phyloP scores from a whole-genome alignment of 2,329 filamentous ascomycete species.

The Acrodontium crateriforme region DNA sequence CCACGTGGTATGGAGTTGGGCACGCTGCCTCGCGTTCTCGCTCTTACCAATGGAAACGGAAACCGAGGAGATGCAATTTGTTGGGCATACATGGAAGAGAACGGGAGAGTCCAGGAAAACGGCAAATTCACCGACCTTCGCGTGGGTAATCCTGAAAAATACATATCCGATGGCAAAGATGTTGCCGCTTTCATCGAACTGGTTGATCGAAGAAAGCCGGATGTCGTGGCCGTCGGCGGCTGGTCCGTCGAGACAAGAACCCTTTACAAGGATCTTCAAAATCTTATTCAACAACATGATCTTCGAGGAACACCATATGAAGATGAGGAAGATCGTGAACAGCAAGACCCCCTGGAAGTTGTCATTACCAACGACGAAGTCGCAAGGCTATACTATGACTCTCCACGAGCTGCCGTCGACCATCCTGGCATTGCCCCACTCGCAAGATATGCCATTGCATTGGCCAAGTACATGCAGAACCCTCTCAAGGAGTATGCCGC shows the following conservation, averaged over 20 bases:
- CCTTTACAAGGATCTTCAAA: conserved; percentile 67
- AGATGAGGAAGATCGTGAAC: conserved; percentile 71
- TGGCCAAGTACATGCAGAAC: conserved; percentile 87
- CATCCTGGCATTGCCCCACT: conserved; percentile 68
- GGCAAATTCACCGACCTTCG: conserved; percentile 74
- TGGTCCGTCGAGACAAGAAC: conserved; percentile 78
- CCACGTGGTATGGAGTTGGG: conserved; percentile 84
- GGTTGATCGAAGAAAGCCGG: conserved; percentile 65
- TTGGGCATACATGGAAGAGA: conserved; percentile 89
- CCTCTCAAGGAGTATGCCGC: conserved; percentile 94
- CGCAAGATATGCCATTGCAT: conserved; percentile 75
- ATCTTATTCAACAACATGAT: conserved; percentile 62
- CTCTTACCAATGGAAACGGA: conserved; percentile 74
- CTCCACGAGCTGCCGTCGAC: conserved; percentile 61
- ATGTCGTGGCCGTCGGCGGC: conserved; percentile 80
- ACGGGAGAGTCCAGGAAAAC: conserved; percentile 76
- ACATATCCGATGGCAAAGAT: conserved; percentile 49
- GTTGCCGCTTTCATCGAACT: conserved; percentile 63
- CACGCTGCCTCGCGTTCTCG: conserved; percentile 72
- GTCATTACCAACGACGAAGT: conserved; percentile 93
- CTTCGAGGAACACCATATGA: conserved; percentile 72
- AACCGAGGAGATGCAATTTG: conserved; percentile 67
- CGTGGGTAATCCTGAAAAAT: conserved; percentile 50
- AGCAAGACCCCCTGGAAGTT: conserved; percentile 70
- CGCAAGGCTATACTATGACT: conserved; percentile 89